These are phyloP conservation scores for Friedmanniomyces simplex DNA, from an alignment of 495 filamentous ascomycete species.

Conservation along the genomic window DNA sequence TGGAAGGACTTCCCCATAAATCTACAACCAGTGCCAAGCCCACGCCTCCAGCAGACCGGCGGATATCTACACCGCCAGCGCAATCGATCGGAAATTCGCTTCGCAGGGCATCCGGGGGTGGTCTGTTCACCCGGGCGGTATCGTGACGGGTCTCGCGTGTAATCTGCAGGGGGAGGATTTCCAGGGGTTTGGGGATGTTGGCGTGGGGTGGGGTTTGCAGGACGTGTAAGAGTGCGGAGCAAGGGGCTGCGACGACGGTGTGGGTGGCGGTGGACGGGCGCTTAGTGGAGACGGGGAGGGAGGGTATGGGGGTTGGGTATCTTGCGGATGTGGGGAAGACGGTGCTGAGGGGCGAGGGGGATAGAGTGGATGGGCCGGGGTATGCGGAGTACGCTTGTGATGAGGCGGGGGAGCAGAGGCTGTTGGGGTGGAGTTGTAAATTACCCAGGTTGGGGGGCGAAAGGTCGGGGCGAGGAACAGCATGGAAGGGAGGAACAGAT, in stretches of 20 bases:
- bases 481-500: too few species aligned
- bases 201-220: neutral
- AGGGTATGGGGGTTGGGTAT: slow-evolving; percentile 25
- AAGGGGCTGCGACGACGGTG: slow-evolving; percentile 27
- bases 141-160: too few species aligned
- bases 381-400: slow-evolving; percentile 34
- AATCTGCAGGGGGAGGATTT: too few species aligned
- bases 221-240: slow-evolving; percentile 20
- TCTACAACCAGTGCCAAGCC: slow-evolving; percentile 30
- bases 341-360: slow-evolving; percentile 19
- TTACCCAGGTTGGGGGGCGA: too few species aligned
- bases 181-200: neutral
- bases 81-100: slow-evolving; percentile 24
- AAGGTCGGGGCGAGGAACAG: too few species aligned
- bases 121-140: slow-evolving; percentile 23
- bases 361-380: slow-evolving; percentile 17
- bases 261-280: slow-evolving; percentile 24
- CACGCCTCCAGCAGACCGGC: slow-evolving; percentile 26
- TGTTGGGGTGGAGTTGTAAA: too few species aligned
- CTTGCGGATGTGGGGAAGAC: slow-evolving; percentile 28
- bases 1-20: slow-evolving; percentile 21
- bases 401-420: slow-evolving; percentile 30
- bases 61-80: slow-evolving; percentile 27
- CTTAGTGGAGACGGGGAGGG: too few species aligned
- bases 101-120: slow-evolving; percentile 11